phyloP scores from a whole-genome alignment of 495 filamentous ascomycete genomes.

The Parathielavia appendiculata region DNA sequence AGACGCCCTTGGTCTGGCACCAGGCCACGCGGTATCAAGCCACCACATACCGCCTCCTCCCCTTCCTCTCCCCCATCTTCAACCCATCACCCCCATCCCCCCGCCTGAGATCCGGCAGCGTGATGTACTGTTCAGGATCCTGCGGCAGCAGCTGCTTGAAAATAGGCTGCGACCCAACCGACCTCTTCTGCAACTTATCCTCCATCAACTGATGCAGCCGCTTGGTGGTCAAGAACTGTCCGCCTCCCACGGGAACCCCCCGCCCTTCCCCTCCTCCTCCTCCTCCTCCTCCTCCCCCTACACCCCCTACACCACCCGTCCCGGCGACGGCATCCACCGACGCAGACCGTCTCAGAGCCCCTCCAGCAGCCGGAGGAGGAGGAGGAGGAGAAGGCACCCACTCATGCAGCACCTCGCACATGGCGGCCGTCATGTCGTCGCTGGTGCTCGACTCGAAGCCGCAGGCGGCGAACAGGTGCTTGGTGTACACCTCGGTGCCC shows the following conservation, averaged over 20 bases:
- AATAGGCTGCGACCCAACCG: constrained; percentile 30
- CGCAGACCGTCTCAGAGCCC: not conserved
- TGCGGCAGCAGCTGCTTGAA: constrained; percentile 35
- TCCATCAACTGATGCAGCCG: constrained; percentile 35
- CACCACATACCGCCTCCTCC: constrained; percentile 11
- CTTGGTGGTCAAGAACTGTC: constrained; percentile 27
- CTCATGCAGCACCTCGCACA: constrained; percentile 31
- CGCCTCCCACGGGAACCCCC: not conserved
- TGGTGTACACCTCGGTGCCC: constrained; percentile 27
- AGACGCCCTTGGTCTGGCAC: too few species aligned
- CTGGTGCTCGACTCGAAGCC: constrained; percentile 34
- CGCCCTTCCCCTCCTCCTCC: not conserved
- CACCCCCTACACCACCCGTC: not conserved
- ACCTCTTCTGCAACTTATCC: constrained; percentile 27
- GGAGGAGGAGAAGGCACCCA: constrained; percentile 5
- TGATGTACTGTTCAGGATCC: constrained; percentile 34
- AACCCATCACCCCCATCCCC: not conserved
- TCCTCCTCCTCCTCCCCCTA: not conserved
- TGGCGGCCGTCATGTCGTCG: constrained; percentile 35
- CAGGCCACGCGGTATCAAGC: not conserved
- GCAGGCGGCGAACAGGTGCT: constrained; percentile 35
- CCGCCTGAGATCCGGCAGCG: constrained; percentile 27
- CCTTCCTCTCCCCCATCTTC: constrained; percentile 1
- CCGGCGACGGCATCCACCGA: not conserved
- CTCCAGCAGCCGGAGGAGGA: not conserved